Percentiles rank a stretch among this genome's conserved stretches.
These are phyloP conservation scores for Geum urbanum DNA, from an alignment of 306 rosid genomes.

Conservation along the genomic window DNA sequence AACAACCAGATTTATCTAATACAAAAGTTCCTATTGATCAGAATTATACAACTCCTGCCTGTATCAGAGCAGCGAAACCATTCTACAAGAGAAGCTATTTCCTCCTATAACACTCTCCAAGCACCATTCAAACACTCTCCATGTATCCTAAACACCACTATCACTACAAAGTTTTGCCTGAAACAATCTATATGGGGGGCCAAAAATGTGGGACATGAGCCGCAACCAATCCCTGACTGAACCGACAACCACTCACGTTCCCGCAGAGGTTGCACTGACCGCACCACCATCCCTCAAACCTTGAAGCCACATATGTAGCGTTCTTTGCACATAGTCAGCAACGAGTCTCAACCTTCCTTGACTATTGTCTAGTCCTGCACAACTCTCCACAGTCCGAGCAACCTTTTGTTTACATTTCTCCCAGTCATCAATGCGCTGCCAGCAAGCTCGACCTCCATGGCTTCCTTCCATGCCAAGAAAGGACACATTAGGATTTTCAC, in stretches of 20 bases:
- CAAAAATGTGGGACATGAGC: slow-evolving; percentile 13
- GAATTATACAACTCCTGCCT: slow-evolving; percentile 30
- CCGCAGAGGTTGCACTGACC: slow-evolving; percentile 55
- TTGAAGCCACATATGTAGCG: slow-evolving; percentile 69
- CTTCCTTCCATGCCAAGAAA: slow-evolving; percentile 95
- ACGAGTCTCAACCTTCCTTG: slow-evolving; percentile 91
- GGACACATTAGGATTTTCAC: slow-evolving; percentile 67
- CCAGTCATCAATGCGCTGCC: slow-evolving; percentile 86
- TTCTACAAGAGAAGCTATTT: slow-evolving; percentile 1
- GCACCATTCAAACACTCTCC: slow-evolving; percentile 13
- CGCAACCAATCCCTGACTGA: slow-evolving; percentile 15
- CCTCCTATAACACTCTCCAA: slow-evolving; percentile 3
- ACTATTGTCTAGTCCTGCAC: slow-evolving; percentile 57
- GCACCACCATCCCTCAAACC: slow-evolving; percentile 79
- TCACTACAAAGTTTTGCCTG: slow-evolving; percentile 26
- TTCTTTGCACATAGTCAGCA: slow-evolving; percentile 86
- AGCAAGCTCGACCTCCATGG: slow-evolving; percentile 97
- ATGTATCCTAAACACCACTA: slow-evolving; percentile 20
- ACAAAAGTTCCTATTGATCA: slow-evolving; percentile 20
- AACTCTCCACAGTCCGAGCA: slow-evolving; percentile 68
- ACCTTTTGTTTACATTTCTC: slow-evolving; percentile 81
- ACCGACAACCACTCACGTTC: slow-evolving; percentile 39
- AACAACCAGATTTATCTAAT: background rate
- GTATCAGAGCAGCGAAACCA: slow-evolving; percentile 20
- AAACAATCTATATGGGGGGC: slow-evolving; percentile 21